Base-by-base conservation (phyloP, 768 basidiomycete species). In the Lactarius sp. region DNA sequence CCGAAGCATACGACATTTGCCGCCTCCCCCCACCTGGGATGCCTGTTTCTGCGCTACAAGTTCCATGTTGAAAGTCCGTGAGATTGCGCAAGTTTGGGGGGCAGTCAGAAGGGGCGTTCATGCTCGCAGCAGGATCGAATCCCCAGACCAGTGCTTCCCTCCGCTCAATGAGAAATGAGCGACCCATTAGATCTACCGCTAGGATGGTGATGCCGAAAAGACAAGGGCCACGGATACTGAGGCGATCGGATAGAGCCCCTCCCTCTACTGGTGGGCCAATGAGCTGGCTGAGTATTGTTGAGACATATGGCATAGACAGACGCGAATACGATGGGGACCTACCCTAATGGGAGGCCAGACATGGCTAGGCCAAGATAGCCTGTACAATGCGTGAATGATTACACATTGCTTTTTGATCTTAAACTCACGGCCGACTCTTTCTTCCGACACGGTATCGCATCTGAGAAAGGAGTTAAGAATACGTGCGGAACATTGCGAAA, bases 341-440 rank as follows among this genome's bases (percentile, higher is more conserved):
- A 77, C 75, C 78, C 78, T 8, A 78, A 60, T 1, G 77, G 73
- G 47, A 77, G 67, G 4, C 78, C 78, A 37, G 74, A 70, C 73
- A 78, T 75, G 0, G 75, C 77, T 1, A 77, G 53, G 3, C 78
- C 78, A 31, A 78, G 70, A 66, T 79, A 75, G 27, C 73, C 77
- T 78, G 56, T 42, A n/a, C 39, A 20, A 16, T n/a, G n/a, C n/a
- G 3, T 36, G 34, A 50, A 34, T 34, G 22, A 6, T 7, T 36
- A 16, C 12, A 62, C 9, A 58, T 7, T n/a, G 7, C 27, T 52
- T 20, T 33, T 27, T 14, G 57, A 22, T 16, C 2, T 53, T 31
- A 9, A n/a, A 71, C 75, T 59, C 55, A 76, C 77, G 71, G n/a
- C 77, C 77, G 7, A 76, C 60, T 8, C 71, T 64, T 22, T 69